A percentile compares a stretch with the other conserved stretches of the same genome.
Evolutionary conservation across 371 early-diverging fungal genomes (phyloP).

Genomic region (Actinomortierella ambigua): DNA sequence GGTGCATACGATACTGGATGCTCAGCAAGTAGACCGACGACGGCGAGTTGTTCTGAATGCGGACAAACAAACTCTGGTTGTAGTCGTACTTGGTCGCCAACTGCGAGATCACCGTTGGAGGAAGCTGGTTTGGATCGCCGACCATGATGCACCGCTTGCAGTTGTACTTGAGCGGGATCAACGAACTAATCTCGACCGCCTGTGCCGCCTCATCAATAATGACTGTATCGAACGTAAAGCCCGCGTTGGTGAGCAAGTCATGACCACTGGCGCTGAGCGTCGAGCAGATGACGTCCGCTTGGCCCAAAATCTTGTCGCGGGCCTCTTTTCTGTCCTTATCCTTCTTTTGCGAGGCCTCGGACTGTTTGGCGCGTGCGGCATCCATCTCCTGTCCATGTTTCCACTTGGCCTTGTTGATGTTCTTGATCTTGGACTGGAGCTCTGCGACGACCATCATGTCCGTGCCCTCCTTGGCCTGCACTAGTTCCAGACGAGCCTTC

Average conservation of each 20-base stretch:
- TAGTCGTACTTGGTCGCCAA: constrained; percentile 77
- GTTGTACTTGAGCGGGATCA: constrained; percentile 92
- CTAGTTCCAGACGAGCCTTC: constrained; percentile 54
- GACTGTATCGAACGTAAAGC: constrained; percentile 76
- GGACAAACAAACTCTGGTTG: constrained; percentile 89
- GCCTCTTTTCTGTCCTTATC: constrained; percentile 58
- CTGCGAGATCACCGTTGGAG: constrained; percentile 89
- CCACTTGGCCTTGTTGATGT: constrained; percentile 35
- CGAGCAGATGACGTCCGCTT: constrained; percentile 78
- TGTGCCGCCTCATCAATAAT: constrained; percentile 99
- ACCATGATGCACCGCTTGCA: constrained; percentile 88
- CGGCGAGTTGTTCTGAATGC: constrained; percentile 72
- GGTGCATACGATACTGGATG: constrained; percentile 98
- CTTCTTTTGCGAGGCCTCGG: constrained; percentile 38
- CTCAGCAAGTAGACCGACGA: constrained; percentile 76
- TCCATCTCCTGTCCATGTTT: constrained; percentile 41
- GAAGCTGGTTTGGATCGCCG: constrained; percentile 98
- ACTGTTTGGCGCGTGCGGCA: constrained; percentile 34
- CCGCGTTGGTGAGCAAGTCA: constrained; percentile 70
- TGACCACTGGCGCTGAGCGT: constrained; percentile 92
- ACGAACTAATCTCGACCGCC: constrained; percentile 85
- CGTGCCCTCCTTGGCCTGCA: constrained; percentile 55
- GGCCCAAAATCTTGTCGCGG: constrained; percentile 70
- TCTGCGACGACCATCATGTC: constrained; percentile 29
- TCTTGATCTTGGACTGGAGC: constrained; percentile 30